phyloP scores from a whole-genome alignment of 2,329 filamentous ascomycete genomes.

The Emmonsiellopsis sp. region DNA sequence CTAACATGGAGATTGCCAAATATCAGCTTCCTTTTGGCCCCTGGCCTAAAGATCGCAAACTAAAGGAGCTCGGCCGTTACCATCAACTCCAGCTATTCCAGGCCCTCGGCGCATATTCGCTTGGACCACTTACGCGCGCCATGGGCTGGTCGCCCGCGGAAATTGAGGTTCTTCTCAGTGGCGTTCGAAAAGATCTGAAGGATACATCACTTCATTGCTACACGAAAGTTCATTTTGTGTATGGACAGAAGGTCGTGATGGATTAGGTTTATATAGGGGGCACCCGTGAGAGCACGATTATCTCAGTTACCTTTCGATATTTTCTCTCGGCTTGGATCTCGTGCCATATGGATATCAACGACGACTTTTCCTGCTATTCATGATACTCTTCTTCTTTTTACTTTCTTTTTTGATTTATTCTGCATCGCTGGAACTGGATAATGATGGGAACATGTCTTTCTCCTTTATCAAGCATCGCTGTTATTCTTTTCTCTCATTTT shows the following conservation, averaged over 20 bases:
- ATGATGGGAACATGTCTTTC: too few relatives aligned
- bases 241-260: neutral
- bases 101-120: conserved; percentile 10
- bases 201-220: conserved; percentile 3
- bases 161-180: neutral
- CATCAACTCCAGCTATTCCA: conserved; percentile 9
- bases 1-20: neutral
- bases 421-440: too few relatives aligned
- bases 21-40: conserved; percentile 12
- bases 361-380: too few relatives aligned
- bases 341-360: too few relatives aligned
- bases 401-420: too few relatives aligned
- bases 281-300: neutral
- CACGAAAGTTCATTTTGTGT: conserved; percentile 8
- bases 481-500: too few relatives aligned
- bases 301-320: neutral
- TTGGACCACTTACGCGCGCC: conserved; percentile 8
- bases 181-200: conserved; percentile 6
- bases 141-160: neutral
- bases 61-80: conserved; percentile 4
- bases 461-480: too few relatives aligned
- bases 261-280: neutral
- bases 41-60: neutral
- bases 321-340: too few relatives aligned
- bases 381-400: too few relatives aligned